phyloP scores from a whole-genome alignment of 495 filamentous ascomycete genomes.

The Aspergillus mulundensis region DNA sequence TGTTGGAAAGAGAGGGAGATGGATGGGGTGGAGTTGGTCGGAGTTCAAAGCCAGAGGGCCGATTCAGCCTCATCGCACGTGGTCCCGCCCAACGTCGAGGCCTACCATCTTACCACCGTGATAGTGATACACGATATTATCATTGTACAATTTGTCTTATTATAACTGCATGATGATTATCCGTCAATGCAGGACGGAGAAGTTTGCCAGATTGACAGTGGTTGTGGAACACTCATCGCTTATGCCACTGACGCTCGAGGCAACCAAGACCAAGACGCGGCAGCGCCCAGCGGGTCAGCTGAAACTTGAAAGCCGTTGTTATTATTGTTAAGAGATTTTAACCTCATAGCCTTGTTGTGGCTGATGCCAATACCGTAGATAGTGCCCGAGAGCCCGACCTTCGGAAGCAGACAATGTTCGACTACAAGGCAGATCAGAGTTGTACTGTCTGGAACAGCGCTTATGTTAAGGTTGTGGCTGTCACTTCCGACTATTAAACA shows the following conservation, averaged over 20 bases:
- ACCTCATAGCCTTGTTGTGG: too few species aligned
- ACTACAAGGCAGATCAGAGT: too few species aligned
- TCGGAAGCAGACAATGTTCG: too few species aligned
- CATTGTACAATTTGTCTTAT: too few species aligned
- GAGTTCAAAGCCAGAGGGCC: neutral
- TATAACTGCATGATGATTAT: neutral
- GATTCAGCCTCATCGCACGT: constrained; percentile 11
- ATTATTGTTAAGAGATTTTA: neutral
- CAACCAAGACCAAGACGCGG: neutral
- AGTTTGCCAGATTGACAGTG: neutral
- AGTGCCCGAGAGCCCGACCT: too few species aligned
- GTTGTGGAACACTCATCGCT: neutral
- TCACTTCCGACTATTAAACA: too few species aligned
- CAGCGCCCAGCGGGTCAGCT: neutral
- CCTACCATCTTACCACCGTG: too few species aligned
- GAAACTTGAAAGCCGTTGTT: neutral
- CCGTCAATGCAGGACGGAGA: too few species aligned
- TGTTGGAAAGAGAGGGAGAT: neutral
- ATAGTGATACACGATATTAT: too few species aligned
- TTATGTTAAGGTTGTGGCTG: too few species aligned
- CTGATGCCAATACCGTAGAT: too few species aligned
- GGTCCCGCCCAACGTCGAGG: neutral
- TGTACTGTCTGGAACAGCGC: too few species aligned
- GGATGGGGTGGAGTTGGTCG: neutral
- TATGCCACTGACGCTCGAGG: neutral